Evolutionary conservation across 2,329 filamentous ascomycete species (phyloP).

Genomic region (Trichoderma semiorbis): DNA sequence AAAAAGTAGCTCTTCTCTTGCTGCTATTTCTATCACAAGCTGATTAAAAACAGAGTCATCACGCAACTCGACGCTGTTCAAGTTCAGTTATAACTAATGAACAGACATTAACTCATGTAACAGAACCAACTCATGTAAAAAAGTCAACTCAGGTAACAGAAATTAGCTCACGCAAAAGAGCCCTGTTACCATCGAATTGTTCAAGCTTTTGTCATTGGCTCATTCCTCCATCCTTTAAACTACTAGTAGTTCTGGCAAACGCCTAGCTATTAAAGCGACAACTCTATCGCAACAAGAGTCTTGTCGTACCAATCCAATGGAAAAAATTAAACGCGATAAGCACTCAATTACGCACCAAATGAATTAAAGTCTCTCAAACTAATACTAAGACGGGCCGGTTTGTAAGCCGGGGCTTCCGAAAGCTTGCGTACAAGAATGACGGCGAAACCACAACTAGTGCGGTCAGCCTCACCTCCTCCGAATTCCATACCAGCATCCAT

Average conservation of each 20-base stretch:
- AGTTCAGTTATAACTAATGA: not conserved
- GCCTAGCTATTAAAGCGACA: not conserved
- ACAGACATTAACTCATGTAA: not conserved
- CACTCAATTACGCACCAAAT: not conserved
- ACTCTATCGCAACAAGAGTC: not conserved
- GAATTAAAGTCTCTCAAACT: not conserved
- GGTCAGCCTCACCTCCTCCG: not conserved
- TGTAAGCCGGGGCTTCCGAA: not conserved
- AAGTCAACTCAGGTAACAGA: not conserved
- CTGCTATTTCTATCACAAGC: not conserved
- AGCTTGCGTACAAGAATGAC: not conserved
- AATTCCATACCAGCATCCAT: not conserved
- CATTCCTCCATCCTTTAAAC: not conserved
- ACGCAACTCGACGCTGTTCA: not conserved
- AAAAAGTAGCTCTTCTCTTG: not conserved
- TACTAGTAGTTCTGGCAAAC: not conserved
- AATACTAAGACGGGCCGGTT: not conserved
- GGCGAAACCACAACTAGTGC: not conserved
- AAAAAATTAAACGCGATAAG: not conserved
- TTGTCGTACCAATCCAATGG: not conserved
- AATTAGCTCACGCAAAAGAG: not conserved
- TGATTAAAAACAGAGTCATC: not conserved
- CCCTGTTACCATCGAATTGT: not conserved
- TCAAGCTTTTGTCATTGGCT: not conserved
- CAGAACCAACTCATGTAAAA: not conserved